Base-by-base conservation (phyloP, 2,329 filamentous ascomycete genomes). In the Phoma sp. region DNA sequence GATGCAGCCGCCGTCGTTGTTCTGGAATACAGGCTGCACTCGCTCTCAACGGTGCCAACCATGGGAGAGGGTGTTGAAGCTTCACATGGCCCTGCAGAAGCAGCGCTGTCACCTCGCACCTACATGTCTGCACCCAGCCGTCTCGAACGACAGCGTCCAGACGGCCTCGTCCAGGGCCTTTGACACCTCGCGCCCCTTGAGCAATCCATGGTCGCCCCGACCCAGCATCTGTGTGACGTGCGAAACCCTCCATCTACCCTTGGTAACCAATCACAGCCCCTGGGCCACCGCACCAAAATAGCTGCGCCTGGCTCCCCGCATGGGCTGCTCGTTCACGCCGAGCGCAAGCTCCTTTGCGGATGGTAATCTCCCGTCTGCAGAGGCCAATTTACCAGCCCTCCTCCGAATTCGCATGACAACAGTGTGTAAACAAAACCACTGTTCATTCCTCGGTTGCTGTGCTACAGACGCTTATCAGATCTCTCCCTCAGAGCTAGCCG, bases 1-100 rank as follows among this genome's bases (percentile, higher is more conserved):
- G 52, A 52, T 51, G 52, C 42, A 59, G 55, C 50, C 57, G 46
- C 46, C 33, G 38, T 37, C 42, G 4, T 38, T 46, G 58, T 66
- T 66, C 64, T 66, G 62, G 65, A 68, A 66, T 64, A 59, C 54
- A 40, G 38, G 27, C 50, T 27, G 29, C 36, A 13, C 45, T 35
- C 22, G 39, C 47, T 40, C 40, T 44, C 41, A 36, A 39, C 45
- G 18, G 30, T 11, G 39, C 49, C 52, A 39, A 46, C 49, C 42
- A 30, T 37, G 49, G 36, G 25, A 25, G 23, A 35, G 33, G n/a
- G n/a, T 37, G 33, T 29, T n/a, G 35, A 48, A 40, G 48, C 55
- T 44, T 60, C 50, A 47, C 58, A 44, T 37, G 29, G 24, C 40
- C 13, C 32, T 30, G 41, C 41, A 36, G 35, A 25, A 32, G 29